Conservation (phyloP, 202 grass and related monocot genomes). For the Zizania palustris region DNA sequence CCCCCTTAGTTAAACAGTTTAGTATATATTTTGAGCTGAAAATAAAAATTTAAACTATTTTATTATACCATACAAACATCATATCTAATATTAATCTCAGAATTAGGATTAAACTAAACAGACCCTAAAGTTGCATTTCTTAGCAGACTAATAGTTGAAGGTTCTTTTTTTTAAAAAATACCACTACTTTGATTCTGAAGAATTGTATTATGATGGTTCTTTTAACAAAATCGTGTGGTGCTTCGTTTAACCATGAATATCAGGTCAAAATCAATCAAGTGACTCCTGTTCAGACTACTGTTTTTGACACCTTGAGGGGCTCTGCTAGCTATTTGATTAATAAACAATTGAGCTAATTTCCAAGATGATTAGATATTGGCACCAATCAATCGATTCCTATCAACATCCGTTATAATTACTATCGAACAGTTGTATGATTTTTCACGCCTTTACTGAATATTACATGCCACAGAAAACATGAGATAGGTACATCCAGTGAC, state of each 20-base stretch:
- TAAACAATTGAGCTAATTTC: background rate
- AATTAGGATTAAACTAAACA: too few relatives aligned
- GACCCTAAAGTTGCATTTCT: background rate
- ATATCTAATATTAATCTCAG: too few relatives aligned
- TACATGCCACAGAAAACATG: slow-evolving; percentile 1
- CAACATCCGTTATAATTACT: background rate
- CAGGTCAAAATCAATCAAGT: background rate
- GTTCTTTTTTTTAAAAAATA: background rate
- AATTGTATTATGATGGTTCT: background rate
- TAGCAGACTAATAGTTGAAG: background rate
- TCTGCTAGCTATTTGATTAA: background rate
- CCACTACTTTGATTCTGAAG: background rate
- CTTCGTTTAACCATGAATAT: background rate
- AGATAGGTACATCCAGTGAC: background rate
- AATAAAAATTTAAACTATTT: too few relatives aligned
- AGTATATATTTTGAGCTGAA: too few relatives aligned
- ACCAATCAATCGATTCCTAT: background rate
- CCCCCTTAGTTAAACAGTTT: too few relatives aligned
- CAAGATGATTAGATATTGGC: background rate
- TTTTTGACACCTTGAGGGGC: background rate
- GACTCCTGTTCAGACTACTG: too few relatives aligned
- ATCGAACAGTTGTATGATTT: background rate
- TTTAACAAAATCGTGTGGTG: background rate
- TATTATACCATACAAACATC: too few relatives aligned
- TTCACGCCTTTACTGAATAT: background rate